phyloP scores from a whole-genome alignment of 2,329 filamentous ascomycete species.

The Venturia nashicola region DNA sequence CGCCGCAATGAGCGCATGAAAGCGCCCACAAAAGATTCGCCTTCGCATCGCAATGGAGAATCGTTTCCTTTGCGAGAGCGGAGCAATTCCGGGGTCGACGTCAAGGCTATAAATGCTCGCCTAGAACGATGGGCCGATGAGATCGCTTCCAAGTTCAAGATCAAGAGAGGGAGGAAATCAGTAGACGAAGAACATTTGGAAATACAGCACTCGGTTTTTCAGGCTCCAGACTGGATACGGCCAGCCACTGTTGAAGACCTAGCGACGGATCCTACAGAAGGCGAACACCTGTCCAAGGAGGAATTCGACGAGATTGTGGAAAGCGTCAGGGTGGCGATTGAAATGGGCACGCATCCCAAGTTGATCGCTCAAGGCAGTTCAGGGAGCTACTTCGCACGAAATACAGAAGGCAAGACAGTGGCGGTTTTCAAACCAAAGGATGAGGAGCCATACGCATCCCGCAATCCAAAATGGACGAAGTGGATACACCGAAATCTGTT shows the following conservation, averaged over 20 bases:
- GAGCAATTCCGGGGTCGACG: constrained; percentile 83
- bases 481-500: constrained; percentile 98
- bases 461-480: constrained; percentile 99
- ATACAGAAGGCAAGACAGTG: constrained; percentile 83
- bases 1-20: constrained; percentile 32
- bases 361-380: constrained; percentile 97
- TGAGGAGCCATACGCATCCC: constrained; percentile 92
- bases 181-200: constrained; percentile 78
- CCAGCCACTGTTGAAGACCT: constrained; percentile 67
- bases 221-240: constrained; percentile 75
- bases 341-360: constrained; percentile 80
- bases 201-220: constrained; percentile 96
- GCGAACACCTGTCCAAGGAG: constrained; percentile 58
- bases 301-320: constrained; percentile 85
- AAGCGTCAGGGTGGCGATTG: constrained; percentile 80
- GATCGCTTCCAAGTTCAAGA: constrained; percentile 94
- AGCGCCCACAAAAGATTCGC: neutral
- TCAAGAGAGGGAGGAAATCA: constrained; percentile 58
- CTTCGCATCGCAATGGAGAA: neutral
- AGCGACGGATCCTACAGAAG: constrained; percentile 40
- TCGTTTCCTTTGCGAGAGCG: constrained; percentile 35
- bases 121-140: constrained; percentile 96
- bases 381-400: constrained; percentile 93
- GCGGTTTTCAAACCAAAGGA: constrained; percentile 99
- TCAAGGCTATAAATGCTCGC: constrained; percentile 95